Percentiles rank a stretch among this genome's conserved stretches.
Conservation (phyloP, 2,329 filamentous ascomycete species). For the Sphaerulina vaccinii region DNA sequence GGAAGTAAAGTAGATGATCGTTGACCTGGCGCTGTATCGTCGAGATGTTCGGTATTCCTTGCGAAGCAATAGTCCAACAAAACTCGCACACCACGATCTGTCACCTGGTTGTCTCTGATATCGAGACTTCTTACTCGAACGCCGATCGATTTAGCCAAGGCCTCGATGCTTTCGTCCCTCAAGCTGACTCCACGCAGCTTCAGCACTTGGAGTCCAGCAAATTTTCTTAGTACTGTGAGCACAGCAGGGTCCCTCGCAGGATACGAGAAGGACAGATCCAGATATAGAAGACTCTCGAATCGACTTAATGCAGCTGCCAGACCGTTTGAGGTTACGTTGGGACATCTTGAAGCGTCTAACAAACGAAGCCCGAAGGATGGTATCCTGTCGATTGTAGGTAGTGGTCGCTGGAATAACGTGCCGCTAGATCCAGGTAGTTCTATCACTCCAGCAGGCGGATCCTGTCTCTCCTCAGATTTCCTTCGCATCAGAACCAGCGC, state of each 20-base stretch:
- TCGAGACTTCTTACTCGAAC: conserved; percentile 57
- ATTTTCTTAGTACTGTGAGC: conserved; percentile 46
- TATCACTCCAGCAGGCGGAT: conserved; percentile 23
- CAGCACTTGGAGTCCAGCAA: conserved; percentile 55
- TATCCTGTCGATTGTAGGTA: conserved; percentile 1
- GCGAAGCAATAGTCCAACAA: conserved; percentile 54
- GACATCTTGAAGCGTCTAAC: conserved; percentile 56
- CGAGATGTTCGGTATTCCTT: neutral
- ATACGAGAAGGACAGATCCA: conserved; percentile 55
- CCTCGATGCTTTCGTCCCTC: conserved; percentile 53
- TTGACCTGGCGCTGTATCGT: conserved; percentile 1
- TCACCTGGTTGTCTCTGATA: conserved; percentile 57
- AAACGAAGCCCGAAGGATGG: conserved; percentile 52
- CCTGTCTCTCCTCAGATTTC: conserved; percentile 35
- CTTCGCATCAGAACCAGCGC: conserved; percentile 39
- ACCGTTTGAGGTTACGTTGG: conserved; percentile 57
- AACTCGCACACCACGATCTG: conserved; percentile 53
- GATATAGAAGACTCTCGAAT: conserved; percentile 56
- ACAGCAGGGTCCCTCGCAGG: conserved; percentile 41
- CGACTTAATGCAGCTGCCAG: conserved; percentile 53
- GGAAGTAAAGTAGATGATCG: conserved; percentile 35
- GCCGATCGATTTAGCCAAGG: conserved; percentile 53
- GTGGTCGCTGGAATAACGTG: conserved; percentile 22
- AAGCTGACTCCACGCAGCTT: conserved; percentile 56
- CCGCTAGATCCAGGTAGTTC: conserved; percentile 38